Conservation (phyloP, 2,329 filamentous ascomycete genomes). For the Amesomyces nigricolor region DNA sequence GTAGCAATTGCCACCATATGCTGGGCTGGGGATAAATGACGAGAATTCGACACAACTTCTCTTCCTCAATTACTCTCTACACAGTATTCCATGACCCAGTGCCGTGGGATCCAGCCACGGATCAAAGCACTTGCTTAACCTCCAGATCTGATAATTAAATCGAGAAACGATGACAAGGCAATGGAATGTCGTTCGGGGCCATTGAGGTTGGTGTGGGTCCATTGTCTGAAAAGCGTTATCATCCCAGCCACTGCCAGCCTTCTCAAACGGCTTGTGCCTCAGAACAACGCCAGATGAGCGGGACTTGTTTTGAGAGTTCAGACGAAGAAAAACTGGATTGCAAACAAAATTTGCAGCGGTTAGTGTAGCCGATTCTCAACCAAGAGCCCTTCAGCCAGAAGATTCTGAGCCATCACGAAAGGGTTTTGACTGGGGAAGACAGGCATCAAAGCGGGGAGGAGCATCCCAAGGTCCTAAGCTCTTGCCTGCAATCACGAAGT, state of each 20-base stretch:
- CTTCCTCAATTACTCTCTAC: too few relatives aligned
- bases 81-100: too few relatives aligned
- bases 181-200: too few relatives aligned
- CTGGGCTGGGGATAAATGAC: neutral
- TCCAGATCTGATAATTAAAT: too few relatives aligned
- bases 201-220: neutral
- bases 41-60: neutral
- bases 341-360: conserved; percentile 8
- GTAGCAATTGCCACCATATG: neutral
- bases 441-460: too few relatives aligned
- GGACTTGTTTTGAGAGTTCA: conserved; percentile 26
- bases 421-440: neutral
- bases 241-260: conserved; percentile 12
- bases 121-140: too few relatives aligned
- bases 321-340: conserved; percentile 15
- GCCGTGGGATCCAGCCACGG: too few relatives aligned
- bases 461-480: neutral
- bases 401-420: neutral
- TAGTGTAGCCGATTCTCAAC: conserved; percentile 1
- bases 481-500: neutral
- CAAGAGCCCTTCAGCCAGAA: neutral
- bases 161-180: too few relatives aligned
- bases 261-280: conserved; percentile 31
- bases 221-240: conserved; percentile 12
- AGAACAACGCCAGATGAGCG: conserved; percentile 24